Conservation (phyloP, 441 rosid genomes). For the Dalechampia spathulata region DNA sequence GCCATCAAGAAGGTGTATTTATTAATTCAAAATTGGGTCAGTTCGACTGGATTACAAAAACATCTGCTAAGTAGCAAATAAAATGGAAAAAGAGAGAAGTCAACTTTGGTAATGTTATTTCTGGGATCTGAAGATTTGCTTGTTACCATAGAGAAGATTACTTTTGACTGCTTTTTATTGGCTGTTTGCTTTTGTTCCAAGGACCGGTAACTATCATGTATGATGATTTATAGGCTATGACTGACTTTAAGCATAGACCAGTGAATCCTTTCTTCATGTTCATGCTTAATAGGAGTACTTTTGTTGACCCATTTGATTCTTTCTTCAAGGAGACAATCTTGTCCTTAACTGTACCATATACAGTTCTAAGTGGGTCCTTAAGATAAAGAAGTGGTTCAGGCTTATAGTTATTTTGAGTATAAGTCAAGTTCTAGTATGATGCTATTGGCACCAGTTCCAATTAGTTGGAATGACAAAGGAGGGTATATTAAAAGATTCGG, state of each 20-base stretch:
- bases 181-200: constrained; percentile 14
- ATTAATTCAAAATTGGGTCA: background rate
- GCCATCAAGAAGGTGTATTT: background rate
- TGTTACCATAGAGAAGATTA: constrained; percentile 4
- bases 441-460: too few relatives aligned
- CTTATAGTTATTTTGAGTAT: background rate
- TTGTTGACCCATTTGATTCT: background rate
- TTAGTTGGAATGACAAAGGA: too few relatives aligned
- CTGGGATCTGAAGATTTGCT: background rate
- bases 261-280: background rate
- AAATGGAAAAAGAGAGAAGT: background rate
- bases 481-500: too few relatives aligned
- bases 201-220: constrained; percentile 8
- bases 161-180: constrained; percentile 19
- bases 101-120: constrained; percentile 4
- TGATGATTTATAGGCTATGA: background rate
- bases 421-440: too few relatives aligned
- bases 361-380: background rate
- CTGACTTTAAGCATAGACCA: background rate
- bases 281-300: constrained; percentile 6
- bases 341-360: background rate
- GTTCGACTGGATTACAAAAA: background rate
- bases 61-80: background rate
- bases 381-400: background rate
- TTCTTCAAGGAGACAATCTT: constrained; percentile 4